Base-by-base conservation (phyloP, 805 yeast genomes). In the Candida methanosorbosa region DNA sequence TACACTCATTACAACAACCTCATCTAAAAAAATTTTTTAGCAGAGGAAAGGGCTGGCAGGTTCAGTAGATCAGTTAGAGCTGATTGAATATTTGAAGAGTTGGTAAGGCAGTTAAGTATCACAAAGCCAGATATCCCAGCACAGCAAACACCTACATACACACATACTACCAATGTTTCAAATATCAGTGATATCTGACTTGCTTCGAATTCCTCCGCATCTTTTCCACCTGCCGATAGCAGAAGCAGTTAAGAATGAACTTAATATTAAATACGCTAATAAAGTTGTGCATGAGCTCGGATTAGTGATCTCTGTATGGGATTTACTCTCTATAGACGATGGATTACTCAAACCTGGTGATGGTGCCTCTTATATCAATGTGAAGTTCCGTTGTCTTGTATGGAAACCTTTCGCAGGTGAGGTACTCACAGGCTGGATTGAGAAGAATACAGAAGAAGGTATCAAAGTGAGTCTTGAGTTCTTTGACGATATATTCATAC, bases 341-440 rank as follows among this genome's bases (percentile, higher is more conserved):
- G 98, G 97, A 4, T 67, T 84, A 43, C 65, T 92, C 39, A 81
- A 78, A 48, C 95, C 95, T 2, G 97, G 98, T 8, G 97, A 92
- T 58, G 97, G 98, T 8, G 86, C 88, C 2, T 70, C 86, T 4
- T 88, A 69, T 48, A 77, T 85, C 27, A 81, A 79, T 42, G 83
- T 81, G 15, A 70, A 65, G 36, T 84, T 87, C 51, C 62, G 97
- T 34, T 66, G 81, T 31, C 64, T 88, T 9, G 79, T 90, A 2
- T 92, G 92, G 70, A 82, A 88, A 44, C 98, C 98, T 1, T 90
- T 90, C 57, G 78, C 85, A 1, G 98, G 98, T 9, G 98, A 92
- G 54, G 75, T 90, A 7, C 56, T 92, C 18, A 79, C 87, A 0
- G 98, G 98, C 2, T 86, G 94, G 90, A 85, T 92, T 23, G 78